Evolutionary conservation across 306 rosid species (phyloP), one percentile per base, ranked within the genome.

Genomic region (Quercus variabilis): DNA sequence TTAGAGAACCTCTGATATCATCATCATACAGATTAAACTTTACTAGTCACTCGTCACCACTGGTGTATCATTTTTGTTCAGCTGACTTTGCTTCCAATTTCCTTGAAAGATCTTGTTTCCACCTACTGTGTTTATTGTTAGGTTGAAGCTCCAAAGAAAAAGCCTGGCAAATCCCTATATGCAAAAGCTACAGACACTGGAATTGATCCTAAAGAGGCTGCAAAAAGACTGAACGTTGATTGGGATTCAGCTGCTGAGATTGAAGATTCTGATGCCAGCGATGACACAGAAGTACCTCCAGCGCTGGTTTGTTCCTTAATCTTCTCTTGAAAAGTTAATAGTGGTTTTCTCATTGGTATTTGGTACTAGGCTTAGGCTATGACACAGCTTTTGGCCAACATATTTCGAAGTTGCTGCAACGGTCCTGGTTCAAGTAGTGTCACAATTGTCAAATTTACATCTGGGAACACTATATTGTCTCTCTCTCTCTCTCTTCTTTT

Each of bases 231-330:
- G 75, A 91, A 93, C 14, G 41, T 13, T 67, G 99, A 95, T 78
- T 95, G 99, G 99, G 98, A 95, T 88, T 80, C 97, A 67, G 99
- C 97, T 25, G 98, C 99, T 68, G 98, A 95, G 80, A 82, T 93
- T 74, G 96, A 90, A 51, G 98, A 90, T 58, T 55, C 77, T 26
- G 83, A 80, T 74, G 82, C 1, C 23, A 86, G 76, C 3, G 87
- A 89, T 69, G 94, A 91, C n/a, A 19, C 84, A 1, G 94, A 93
- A 76, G 98, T 95, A 60, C 97, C 99, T 51, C n/a, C 97, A 1
- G 90, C 41, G 4, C 76, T 95, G 98, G 99, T 95, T 78, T 81
- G 98, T 88, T 79, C 84, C 72, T 73, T 69, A 12, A 33, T 75
- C 51, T 30, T 58, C 65, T 33, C 28, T 68, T 19, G 26, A 30